Conservation (phyloP, 805 yeast species). For the Ogataea sp. region DNA sequence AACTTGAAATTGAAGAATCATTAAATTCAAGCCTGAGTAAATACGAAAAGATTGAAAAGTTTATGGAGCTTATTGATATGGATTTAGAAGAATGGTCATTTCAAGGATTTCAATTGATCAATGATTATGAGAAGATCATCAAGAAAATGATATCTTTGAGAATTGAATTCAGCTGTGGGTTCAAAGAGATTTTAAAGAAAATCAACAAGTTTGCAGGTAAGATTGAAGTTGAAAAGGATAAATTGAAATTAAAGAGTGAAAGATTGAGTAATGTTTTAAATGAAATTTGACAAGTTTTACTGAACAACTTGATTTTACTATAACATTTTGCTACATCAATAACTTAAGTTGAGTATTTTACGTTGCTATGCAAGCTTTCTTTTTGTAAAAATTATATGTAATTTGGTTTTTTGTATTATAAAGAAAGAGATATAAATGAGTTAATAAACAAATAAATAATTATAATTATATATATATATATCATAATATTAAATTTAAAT, state of each 20-base stretch:
- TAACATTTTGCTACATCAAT: too few relatives aligned
- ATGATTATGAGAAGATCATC: constrained; percentile 26
- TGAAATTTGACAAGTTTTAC: constrained; percentile 23
- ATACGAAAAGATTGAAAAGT: constrained; percentile 5
- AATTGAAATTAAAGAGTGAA: constrained; percentile 30
- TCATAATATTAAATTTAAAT: constrained; percentile 3
- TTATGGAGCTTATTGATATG: constrained; percentile 9
- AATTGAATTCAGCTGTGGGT: constrained; percentile 30
- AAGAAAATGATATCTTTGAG: constrained; percentile 29
- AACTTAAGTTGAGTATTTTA: too few relatives aligned
- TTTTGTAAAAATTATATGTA: too few relatives aligned
- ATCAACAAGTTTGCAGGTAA: constrained; percentile 13
- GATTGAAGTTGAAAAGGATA: constrained; percentile 16
- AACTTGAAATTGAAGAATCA: constrained; percentile 6
- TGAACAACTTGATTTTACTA: background rate
- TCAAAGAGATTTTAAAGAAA: constrained; percentile 15
- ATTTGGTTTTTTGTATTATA: too few relatives aligned
- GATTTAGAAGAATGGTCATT: constrained; percentile 27
- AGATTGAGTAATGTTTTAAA: constrained; percentile 34
- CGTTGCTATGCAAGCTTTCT: too few relatives aligned
- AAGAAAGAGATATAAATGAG: too few relatives aligned
- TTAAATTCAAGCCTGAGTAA: background rate
- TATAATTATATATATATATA: too few relatives aligned
- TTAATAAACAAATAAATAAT: too few relatives aligned
- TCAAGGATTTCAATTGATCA: constrained; percentile 25